A percentile compares a stretch with the other conserved stretches of the same genome.
phyloP scores from a whole-genome alignment of 73 alveolate genomes.

The Effrenium voratum region DNA sequence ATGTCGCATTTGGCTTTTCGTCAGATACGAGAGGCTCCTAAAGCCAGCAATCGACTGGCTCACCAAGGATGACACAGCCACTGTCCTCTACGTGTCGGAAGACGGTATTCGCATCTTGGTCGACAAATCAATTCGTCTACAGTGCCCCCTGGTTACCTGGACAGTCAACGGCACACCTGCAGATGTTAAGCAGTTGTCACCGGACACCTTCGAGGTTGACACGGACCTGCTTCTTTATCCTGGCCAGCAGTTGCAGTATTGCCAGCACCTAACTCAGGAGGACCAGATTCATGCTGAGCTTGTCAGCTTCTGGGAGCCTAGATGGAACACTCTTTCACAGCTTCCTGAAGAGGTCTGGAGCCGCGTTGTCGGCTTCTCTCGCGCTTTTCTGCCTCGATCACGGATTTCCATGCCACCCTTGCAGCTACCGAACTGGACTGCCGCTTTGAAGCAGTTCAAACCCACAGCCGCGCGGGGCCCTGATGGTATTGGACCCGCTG shows the following conservation, averaged over 20 bases:
- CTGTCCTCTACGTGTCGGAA: no score
- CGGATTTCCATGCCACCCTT: neutral
- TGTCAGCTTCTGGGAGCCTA: neutral
- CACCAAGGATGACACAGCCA: no score
- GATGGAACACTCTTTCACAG: neutral
- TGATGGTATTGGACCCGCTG: neutral
- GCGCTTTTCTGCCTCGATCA: neutral
- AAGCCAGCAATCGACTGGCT: no score
- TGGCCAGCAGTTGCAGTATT: neutral
- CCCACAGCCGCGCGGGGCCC: constrained; percentile 7
- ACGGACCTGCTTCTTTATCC: no score
- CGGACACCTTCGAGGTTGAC: no score
- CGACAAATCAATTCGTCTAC: no score
- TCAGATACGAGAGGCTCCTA: no score
- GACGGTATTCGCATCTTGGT: no score
- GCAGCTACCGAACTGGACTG: neutral
- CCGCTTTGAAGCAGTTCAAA: neutral
- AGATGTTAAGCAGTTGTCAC: no score
- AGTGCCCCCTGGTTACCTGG: no score
- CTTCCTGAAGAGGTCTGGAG: neutral
- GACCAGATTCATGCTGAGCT: neutral
- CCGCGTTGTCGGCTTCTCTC: neutral
- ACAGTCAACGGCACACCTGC: no score
- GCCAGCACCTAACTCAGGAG: neutral
- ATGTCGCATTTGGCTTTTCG: no score